These are phyloP conservation scores for Kitagawia praeruptora DNA, from an alignment of 129 eudicot genomes.

Conservation along the genomic window DNA sequence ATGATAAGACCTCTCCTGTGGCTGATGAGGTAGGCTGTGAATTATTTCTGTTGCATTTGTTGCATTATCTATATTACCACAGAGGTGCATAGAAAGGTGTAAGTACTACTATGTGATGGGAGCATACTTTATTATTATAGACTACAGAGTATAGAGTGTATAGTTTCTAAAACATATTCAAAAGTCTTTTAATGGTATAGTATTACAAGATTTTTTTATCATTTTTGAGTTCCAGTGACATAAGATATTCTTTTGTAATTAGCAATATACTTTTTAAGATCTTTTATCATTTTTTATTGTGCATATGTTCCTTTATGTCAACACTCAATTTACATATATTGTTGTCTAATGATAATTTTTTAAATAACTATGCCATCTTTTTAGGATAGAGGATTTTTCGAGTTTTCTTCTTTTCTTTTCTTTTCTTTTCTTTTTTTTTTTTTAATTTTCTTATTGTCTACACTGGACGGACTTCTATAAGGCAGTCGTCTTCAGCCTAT, in stretches of 20 bases:
- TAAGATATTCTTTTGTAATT: not conserved
- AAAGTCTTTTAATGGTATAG: not conserved
- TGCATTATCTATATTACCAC: not conserved
- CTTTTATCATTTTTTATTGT: not conserved
- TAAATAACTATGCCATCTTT: not conserved
- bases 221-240: not conserved
- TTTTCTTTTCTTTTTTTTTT: not conserved
- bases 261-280: not conserved
- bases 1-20: constrained; percentile 90
- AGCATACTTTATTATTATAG: not conserved
- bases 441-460: not conserved
- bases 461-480: not conserved
- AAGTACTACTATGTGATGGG: not conserved
- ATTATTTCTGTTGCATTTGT: not conserved
- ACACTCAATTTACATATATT: not conserved
- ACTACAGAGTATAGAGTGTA: not conserved
- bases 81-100: not conserved
- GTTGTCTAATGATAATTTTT: not conserved
- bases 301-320: not conserved
- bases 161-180: not conserved
- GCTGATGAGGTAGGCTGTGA: constrained; percentile 67
- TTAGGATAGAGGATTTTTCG: not conserved
- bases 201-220: not conserved
- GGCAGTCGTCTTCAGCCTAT: not conserved
- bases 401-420: not conserved